Base-by-base conservation (phyloP, 106 monocot species). In the Hemerocallis citrina region DNA sequence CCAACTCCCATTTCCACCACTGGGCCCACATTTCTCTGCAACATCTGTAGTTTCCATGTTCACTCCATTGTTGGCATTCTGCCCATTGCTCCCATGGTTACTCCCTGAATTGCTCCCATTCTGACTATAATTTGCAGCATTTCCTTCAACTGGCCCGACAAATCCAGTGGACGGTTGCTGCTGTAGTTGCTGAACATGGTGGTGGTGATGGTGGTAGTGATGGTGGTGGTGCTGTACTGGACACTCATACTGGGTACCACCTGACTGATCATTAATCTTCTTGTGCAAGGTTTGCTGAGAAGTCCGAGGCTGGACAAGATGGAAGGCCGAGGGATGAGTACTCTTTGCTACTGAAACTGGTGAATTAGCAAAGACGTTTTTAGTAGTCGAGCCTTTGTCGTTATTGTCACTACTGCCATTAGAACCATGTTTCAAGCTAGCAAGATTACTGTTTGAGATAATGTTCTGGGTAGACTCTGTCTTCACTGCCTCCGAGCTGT, bases 181-280 rank as follows among this genome's bases (percentile, higher is more conserved):
- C 39, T 74, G 52, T 27, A 78, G 64, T 24, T 74, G 54, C 34
- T 79, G 86, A 30, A 72, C 50, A 46, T 79, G 78, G 44, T 79
- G 86, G 52, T 85, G 85, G 52, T 85, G 73, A 33, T 86, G 85
- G 32, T 80, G 78, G 50, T 89, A 70, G 39, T 88, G 71, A 46
- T 82, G 81, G 52, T 88, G 79, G 43, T 82, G 81, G 29, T 86
- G 86, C 55, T 81, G 86, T 27, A 72, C 80, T 61, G 79, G 82
- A 9, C 76, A 70, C 36, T 83, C 64, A 48, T 49, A 65, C 28
- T 73, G 69, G 45, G 52, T 19, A 1, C 50, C 79, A 21, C 7
- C 69, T 56, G 57, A 56, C 34, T 69, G 68, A 27, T 85, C 67
- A 70, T 81, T 65, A 41, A 47, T 65, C 45, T 82, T 94, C 36